Evolutionary conservation across 2,329 filamentous ascomycete species (phyloP).

Genomic region (Cryoendolithus antarcticus): DNA sequence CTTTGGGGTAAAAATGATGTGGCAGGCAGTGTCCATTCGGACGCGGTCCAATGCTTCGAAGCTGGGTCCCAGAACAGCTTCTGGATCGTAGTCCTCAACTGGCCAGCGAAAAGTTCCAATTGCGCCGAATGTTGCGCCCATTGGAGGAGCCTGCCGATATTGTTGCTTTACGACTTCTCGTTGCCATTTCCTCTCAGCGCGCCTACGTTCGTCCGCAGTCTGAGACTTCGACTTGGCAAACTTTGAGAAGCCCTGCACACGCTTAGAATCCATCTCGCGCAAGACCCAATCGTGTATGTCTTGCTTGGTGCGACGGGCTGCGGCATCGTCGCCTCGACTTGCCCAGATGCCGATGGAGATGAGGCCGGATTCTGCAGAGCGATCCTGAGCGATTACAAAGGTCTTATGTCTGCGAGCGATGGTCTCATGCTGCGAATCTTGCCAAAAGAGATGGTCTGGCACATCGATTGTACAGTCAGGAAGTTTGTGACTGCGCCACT

Average conservation of each 20-base stretch:
- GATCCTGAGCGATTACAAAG: constrained; percentile 10
- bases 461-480: constrained; percentile 9
- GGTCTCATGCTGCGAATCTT: constrained; percentile 4
- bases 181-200: constrained; percentile 14
- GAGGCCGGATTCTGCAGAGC: constrained; percentile 1
- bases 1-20: constrained; percentile 27
- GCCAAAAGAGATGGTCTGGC: constrained; percentile 10
- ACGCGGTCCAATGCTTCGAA: constrained; percentile 35
- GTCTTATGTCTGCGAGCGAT: constrained; percentile 12
- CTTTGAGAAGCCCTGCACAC: not conserved
- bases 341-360: constrained; percentile 15
- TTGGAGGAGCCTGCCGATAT: constrained; percentile 16
- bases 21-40: constrained; percentile 27
- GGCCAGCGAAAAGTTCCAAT: constrained; percentile 36
- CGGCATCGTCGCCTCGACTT: constrained; percentile 7
- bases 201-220: constrained; percentile 10
- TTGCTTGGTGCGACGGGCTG: constrained; percentile 9
- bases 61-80: constrained; percentile 28
- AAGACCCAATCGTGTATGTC: constrained; percentile 12
- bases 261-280: constrained; percentile 3
- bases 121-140: constrained; percentile 11
- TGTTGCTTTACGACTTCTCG: constrained; percentile 13
- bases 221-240: constrained; percentile 14
- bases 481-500: constrained; percentile 10
- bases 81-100: constrained; percentile 27